Conservation (phyloP, 108 stramenopile genomes). For the Skeletonema menzelii region DNA sequence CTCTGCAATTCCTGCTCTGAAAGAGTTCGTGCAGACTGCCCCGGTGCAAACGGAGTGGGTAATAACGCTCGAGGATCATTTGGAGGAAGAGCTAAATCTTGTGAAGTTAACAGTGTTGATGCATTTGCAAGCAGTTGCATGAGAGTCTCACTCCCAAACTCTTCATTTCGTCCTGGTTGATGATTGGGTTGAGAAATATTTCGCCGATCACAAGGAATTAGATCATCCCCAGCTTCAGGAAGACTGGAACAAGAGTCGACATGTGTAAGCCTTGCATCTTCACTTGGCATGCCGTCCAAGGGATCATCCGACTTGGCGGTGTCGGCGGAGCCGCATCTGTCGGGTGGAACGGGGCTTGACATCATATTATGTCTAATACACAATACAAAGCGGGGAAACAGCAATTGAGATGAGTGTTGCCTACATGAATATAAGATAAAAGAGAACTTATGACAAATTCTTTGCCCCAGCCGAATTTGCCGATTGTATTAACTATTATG, state of each 20-base stretch:
- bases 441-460: too few relatives aligned
- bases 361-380: too few relatives aligned
- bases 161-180: neutral
- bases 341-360: neutral
- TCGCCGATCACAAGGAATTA: neutral
- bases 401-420: too few relatives aligned
- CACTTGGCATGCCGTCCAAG: neutral
- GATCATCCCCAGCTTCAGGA: neutral
- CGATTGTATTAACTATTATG: too few relatives aligned
- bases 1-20: neutral
- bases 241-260: neutral
- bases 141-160: neutral
- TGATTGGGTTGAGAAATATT: neutral
- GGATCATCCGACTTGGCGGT: neutral
- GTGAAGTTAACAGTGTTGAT: slow-evolving; percentile 2
- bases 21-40: slow-evolving; percentile 14
- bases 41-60: slow-evolving; percentile 25
- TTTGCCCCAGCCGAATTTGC: too few relatives aligned
- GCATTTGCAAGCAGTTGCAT: neutral
- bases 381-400: too few relatives aligned
- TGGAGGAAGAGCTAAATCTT: slow-evolving; percentile 9
- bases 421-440: too few relatives aligned
- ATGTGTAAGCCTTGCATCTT: slow-evolving; percentile 1
- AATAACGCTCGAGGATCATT: slow-evolving; percentile 10
- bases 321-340: neutral